Evolutionary conservation across 306 rosid genomes (phyloP).

Genomic region (Crotalaria pallida): DNA sequence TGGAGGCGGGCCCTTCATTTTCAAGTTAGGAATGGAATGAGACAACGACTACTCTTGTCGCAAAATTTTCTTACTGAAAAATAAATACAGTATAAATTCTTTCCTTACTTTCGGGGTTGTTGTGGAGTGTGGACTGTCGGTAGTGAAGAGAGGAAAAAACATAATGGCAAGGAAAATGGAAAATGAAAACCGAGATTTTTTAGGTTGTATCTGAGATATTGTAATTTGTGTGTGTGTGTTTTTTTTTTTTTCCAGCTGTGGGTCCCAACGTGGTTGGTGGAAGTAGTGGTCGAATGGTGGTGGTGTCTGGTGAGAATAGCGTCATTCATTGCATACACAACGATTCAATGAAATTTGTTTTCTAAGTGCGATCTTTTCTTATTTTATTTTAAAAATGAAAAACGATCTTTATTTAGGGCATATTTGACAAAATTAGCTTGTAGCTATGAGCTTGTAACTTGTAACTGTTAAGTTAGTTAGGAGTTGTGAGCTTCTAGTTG

Average conservation of each 20-base stretch:
- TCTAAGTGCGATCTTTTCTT: too few species aligned
- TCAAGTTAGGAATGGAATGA: neutral
- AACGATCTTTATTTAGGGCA: too few species aligned
- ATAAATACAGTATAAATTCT: neutral
- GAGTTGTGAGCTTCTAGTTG: too few species aligned
- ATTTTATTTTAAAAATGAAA: too few species aligned
- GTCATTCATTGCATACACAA: too few species aligned
- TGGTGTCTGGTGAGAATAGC: neutral
- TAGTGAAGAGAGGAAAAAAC: neutral
- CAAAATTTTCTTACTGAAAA: neutral
- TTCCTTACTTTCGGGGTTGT: neutral
- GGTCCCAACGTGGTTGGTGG: constrained; percentile 26
- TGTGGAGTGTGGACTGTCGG: neutral
- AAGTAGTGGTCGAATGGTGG: neutral
- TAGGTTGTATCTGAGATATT: too few species aligned
- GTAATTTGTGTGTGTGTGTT: too few species aligned
- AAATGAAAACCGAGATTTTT: neutral
- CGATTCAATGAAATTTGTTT: neutral
- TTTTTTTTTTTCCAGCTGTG: too few species aligned
- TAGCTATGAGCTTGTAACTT: too few species aligned
- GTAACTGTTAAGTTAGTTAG: too few species aligned
- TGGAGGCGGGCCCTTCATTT: too few species aligned
- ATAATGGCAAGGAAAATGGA: neutral
- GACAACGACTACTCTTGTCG: neutral
- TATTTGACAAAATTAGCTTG: too few species aligned